Base-by-base conservation (phyloP, 2,329 filamentous ascomycete species). In the Aspergillus awamori region DNA sequence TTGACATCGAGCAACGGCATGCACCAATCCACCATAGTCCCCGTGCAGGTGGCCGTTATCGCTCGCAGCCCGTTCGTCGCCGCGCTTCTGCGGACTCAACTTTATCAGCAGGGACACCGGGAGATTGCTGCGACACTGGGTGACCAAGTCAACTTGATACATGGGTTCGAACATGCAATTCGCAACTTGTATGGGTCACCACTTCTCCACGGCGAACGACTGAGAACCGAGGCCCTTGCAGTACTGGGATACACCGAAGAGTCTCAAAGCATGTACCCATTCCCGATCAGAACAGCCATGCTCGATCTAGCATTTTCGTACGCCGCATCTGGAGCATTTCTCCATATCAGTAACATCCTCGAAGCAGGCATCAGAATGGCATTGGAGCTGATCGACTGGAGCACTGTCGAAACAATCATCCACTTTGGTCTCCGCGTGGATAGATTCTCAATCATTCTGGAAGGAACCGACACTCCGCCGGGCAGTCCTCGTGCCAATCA, bases 301-400 rank as follows among this genome's bases (percentile, higher is more conserved):
- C 65, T 70, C 20, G 70, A 74, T 28, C 66, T 76, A 33, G 67
- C 69, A 13, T 39, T 76, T 6, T 74, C 69, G 57, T 77, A 76
- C 58, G 70, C 68, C 15, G 60, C 66, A 2, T 67, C 67, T 0
- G 74, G 74, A 0, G 69, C 70, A 0, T 77, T 76, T 56, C 64
- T 77, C 17, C 64, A 65, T 6, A 52, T 69, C 6, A 54, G 47
- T 4, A 61, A 61, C 1, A 63, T 76, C 45, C 61, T 69, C n/a
- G 58, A 70, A 8, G 61, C 65, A 0, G 74, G 72, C 0, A 63
- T 75, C 30, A 53, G 64, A 1, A 56, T 77, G 30, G 69, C 66
- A 6, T 39, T 68, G 3, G 59, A 61, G 0, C 49, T 66, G 3
- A 63, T 76, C 3, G 59, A 64, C 43, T 76, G 72, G 73, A 62